A percentile compares a stretch with the other conserved stretches of the same genome.
Conservation (phyloP, 2,329 filamentous ascomycete genomes). For the Penicillium sp. region DNA sequence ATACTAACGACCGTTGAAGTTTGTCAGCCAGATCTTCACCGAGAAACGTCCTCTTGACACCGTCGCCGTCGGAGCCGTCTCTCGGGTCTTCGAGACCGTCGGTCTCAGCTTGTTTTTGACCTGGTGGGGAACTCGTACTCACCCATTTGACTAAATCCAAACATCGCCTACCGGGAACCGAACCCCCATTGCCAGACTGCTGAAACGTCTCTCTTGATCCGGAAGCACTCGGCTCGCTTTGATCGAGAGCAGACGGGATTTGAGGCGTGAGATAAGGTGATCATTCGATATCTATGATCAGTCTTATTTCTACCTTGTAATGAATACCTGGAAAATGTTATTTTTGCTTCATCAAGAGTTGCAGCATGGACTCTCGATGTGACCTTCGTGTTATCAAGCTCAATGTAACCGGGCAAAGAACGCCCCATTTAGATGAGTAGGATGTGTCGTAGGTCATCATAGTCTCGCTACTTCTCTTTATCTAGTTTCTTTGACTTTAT, state of each 20-base stretch:
- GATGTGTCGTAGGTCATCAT: neutral
- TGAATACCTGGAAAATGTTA: neutral
- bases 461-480: no score
- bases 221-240: neutral
- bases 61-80: slow-evolving; percentile 75
- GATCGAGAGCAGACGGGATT: neutral
- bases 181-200: neutral
- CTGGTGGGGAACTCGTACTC: slow-evolving; percentile 95
- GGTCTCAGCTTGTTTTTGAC: slow-evolving; percentile 88
- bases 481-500: no score
- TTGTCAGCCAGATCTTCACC: slow-evolving; percentile 78
- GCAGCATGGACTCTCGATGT: neutral
- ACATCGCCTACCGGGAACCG: neutral
- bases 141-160: slow-evolving; percentile 70
- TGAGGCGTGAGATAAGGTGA: neutral
- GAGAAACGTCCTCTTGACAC: slow-evolving; percentile 92
- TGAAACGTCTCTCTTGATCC: neutral
- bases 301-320: neutral
- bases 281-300: neutral
- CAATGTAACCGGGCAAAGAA: neutral
- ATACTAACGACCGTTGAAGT: slow-evolving; percentile 48
- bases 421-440: neutral
- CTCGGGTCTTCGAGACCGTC: slow-evolving; percentile 87
- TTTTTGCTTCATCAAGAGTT: neutral
- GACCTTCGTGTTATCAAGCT: neutral